These are phyloP conservation scores for Cladophialophora exuberans DNA, from an alignment of 2,329 filamentous ascomycete genomes.

Conservation along the genomic window DNA sequence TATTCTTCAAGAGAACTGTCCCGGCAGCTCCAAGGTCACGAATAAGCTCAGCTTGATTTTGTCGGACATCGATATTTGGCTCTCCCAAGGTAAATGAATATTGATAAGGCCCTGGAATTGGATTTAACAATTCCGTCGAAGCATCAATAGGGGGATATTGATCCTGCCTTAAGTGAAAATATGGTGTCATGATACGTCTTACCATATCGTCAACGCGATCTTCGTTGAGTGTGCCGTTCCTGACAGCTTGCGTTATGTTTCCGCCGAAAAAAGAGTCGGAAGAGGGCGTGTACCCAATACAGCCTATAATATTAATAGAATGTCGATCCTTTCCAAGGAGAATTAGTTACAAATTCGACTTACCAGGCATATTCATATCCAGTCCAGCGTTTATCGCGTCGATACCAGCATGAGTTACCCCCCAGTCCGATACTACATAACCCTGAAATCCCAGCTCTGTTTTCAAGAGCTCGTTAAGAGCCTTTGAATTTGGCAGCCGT, in stretches of 20 bases:
- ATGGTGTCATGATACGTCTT: slow-evolving; percentile 50
- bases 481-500: slow-evolving; percentile 51
- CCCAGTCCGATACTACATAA: slow-evolving; percentile 51
- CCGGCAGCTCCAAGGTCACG: slow-evolving; percentile 60
- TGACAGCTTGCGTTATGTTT: slow-evolving; percentile 42
- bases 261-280: slow-evolving; percentile 37
- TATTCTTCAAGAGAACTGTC: slow-evolving; percentile 60
- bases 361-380: slow-evolving; percentile 51
- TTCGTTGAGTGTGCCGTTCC: slow-evolving; percentile 46
- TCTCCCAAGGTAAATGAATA: slow-evolving; percentile 21
- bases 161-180: slow-evolving; percentile 49
- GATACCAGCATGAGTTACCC: slow-evolving; percentile 49
- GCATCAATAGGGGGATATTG: slow-evolving; percentile 34
- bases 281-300: no score
- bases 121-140: slow-evolving; percentile 19
- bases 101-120: slow-evolving; percentile 11
- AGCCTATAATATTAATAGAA: no score
- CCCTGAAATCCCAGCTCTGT: slow-evolving; percentile 56
- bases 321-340: background rate
- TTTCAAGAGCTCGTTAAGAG: slow-evolving; percentile 54
- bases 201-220: slow-evolving; percentile 52
- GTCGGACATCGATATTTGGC: slow-evolving; percentile 53
- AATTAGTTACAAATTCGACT: no score
- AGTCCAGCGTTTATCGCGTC: slow-evolving; percentile 47
- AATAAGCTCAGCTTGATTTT: slow-evolving; percentile 38